Evolutionary conservation across 2,329 filamentous ascomycete species (phyloP).

Genomic region (Amphichorda felina): DNA sequence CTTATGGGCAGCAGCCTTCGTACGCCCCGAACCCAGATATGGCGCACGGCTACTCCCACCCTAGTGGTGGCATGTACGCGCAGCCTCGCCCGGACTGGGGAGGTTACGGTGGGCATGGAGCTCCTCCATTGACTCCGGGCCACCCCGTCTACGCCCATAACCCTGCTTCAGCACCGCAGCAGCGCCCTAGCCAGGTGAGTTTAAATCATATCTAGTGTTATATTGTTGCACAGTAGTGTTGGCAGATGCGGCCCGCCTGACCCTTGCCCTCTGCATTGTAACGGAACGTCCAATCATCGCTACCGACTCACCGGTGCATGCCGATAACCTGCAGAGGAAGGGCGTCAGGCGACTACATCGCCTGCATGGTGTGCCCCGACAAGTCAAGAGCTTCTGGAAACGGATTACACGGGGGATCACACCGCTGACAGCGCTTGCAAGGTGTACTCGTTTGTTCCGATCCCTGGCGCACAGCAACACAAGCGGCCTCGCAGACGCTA

Average conservation of each 20-base stretch:
- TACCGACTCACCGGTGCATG: too few relatives aligned
- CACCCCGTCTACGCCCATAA: slow-evolving; percentile 44
- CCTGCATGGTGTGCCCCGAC: too few relatives aligned
- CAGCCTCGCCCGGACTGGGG: slow-evolving; percentile 65
- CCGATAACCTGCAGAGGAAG: too few relatives aligned
- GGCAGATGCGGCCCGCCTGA: too few relatives aligned
- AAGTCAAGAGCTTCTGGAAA: too few relatives aligned
- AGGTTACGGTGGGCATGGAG: slow-evolving; percentile 46
- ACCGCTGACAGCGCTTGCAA: slow-evolving; percentile 22
- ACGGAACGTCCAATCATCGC: too few relatives aligned
- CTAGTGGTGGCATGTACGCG: slow-evolving; percentile 50
- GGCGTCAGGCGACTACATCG: too few relatives aligned
- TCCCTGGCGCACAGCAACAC: slow-evolving; percentile 92
- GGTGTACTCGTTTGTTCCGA: slow-evolving; percentile 97
- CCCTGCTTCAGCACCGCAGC: slow-evolving; percentile 41
- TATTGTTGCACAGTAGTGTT: too few relatives aligned
- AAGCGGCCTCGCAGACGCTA: slow-evolving; percentile 89
- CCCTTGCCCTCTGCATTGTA: too few relatives aligned
- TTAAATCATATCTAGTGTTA: too few relatives aligned
- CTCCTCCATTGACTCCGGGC: slow-evolving; percentile 34
- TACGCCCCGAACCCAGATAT: slow-evolving; percentile 81
- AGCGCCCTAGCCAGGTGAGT: slow-evolving; percentile 50
- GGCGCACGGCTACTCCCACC: slow-evolving; percentile 61
- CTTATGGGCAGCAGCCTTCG: slow-evolving; percentile 73
- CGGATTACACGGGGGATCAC: too few relatives aligned